phyloP scores from a whole-genome alignment of 1,284 basidiomycete genomes.

The Tylopilus sp. region DNA sequence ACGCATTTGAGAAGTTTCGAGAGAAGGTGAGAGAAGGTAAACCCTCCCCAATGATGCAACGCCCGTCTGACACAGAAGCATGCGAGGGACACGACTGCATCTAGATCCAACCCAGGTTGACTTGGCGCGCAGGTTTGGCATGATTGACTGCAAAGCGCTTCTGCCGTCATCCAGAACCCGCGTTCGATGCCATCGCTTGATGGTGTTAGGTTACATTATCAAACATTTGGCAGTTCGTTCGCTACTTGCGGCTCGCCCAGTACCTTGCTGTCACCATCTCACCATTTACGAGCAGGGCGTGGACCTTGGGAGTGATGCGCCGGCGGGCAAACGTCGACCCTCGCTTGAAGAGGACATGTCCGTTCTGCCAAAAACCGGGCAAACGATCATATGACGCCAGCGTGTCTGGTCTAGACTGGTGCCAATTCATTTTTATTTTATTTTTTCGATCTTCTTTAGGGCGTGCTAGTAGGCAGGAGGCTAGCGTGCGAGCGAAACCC shows the following conservation, averaged over 20 bases:
- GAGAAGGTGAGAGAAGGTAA: conserved; percentile 9
- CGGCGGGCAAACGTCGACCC: background rate
- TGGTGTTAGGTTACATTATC: background rate
- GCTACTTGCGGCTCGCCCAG: background rate
- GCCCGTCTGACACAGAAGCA: no score
- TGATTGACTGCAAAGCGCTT: background rate
- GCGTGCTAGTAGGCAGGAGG: no score
- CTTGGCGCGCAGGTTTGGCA: background rate
- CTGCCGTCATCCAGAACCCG: background rate
- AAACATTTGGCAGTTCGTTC: background rate
- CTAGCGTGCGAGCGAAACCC: no score
- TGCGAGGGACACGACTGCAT: no score
- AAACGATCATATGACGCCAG: background rate
- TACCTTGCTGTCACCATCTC: background rate
- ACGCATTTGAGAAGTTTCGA: background rate
- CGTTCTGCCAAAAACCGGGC: background rate
- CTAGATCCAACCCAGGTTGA: no score
- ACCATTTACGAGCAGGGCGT: background rate
- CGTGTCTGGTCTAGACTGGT: background rate
- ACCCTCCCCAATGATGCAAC: no score
- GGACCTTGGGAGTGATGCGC: background rate
- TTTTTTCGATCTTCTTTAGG: background rate
- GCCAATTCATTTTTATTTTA: conserved; percentile 3
- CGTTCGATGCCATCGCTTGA: background rate
- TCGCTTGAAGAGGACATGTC: conserved; percentile 3